A percentile compares a stretch with the other conserved stretches of the same genome.
Evolutionary conservation across 352 stramenopile species (phyloP).

Genomic region (Globisporangium middletonii): DNA sequence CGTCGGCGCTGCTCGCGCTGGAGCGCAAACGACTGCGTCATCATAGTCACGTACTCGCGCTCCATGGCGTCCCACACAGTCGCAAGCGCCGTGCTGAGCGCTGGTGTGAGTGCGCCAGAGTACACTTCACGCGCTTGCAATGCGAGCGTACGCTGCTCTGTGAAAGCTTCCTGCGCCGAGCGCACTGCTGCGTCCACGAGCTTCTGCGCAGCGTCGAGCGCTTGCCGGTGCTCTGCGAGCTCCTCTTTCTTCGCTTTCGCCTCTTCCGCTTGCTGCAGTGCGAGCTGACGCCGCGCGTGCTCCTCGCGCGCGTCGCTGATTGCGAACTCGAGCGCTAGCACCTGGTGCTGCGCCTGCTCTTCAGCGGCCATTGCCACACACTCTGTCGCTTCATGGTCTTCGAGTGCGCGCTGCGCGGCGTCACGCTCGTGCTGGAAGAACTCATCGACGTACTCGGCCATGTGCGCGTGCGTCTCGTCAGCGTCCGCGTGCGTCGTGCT

Average conservation of each 20-base stretch:
- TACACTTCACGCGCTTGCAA: conserved; percentile 12
- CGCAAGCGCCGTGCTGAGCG: conserved; percentile 24
- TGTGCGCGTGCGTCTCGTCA: conserved; percentile 27
- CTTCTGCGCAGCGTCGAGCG: conserved; percentile 29
- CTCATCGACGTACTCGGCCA: conserved; percentile 28
- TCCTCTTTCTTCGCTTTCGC: conserved; percentile 80
- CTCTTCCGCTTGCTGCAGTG: conserved; percentile 55
- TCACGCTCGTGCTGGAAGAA: conserved; percentile 21
- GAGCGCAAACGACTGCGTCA: conserved; percentile 37
- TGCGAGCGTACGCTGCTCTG: conserved; percentile 13
- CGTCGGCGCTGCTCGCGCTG: conserved; percentile 29
- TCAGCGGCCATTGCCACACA: conserved; percentile 23
- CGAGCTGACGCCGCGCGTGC: conserved; percentile 25
- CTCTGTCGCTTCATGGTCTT: conserved; percentile 23
- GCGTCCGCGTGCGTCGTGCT: conserved; percentile 7
- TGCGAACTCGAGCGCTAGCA: conserved; percentile 27
- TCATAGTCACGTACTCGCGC: conserved; percentile 35
- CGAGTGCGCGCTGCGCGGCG: conserved; percentile 11
- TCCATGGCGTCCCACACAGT: conserved; percentile 58
- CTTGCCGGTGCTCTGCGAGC: conserved; percentile 35
- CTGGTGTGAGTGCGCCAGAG: conserved; percentile 29
- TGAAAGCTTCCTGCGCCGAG: conserved; percentile 16
- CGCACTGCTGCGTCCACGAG: conserved; percentile 23
- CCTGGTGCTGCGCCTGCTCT: conserved; percentile 28
- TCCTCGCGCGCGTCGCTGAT: conserved; percentile 35